Base-by-base conservation (phyloP, 805 yeast genomes). In the Saccharomycopsis fibuligera region DNA sequence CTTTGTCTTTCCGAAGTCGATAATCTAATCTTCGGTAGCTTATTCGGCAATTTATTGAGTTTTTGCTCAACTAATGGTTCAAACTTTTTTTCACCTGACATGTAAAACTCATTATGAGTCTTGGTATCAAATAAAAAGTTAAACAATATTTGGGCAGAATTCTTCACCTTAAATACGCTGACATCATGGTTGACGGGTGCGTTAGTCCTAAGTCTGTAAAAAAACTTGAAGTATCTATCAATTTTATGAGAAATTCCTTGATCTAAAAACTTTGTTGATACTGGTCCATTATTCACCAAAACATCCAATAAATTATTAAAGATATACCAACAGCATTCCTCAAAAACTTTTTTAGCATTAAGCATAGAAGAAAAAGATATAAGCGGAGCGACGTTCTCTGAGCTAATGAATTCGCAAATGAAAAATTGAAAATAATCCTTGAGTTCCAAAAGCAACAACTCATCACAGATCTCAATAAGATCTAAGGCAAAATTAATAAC, bases 261-360 rank as follows among this genome's bases (percentile, higher is more conserved):
- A 8, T 60, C 59, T 1, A 73, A 54, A 29, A 70, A 49, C 6
- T 66, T 64, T 1, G 61, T 51, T 47, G 69, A 68, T 1, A 64
- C 63, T 21, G 79, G 81, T 46, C 8, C 14, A 14, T 39, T 21
- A 16, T 35, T 35, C 5, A 78, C 74, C 30, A 88, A 65, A 14
- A 86, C 57, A 2, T 78, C 59, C 27, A 81, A 88, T 48, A 85
- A 64, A 60, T 87, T 86, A 54, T 76, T 72, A 55, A 75, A 79
- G 10, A 86, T 68, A 56, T 75, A 84, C 81, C 87, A 81, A 23
- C 81, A 66, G 59, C 95, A 78, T 47, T 77, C 74, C 44, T 72
- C 69, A 51, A 78, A 69, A 33, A 89, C 62, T 54, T 81, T 76
- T 10, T 64, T 60, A 5, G 88, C 84, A 19, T 72, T 62, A 41